Conservation (phyloP, 495 filamentous ascomycete genomes). For the Hypoxylon lienhwacheense region DNA sequence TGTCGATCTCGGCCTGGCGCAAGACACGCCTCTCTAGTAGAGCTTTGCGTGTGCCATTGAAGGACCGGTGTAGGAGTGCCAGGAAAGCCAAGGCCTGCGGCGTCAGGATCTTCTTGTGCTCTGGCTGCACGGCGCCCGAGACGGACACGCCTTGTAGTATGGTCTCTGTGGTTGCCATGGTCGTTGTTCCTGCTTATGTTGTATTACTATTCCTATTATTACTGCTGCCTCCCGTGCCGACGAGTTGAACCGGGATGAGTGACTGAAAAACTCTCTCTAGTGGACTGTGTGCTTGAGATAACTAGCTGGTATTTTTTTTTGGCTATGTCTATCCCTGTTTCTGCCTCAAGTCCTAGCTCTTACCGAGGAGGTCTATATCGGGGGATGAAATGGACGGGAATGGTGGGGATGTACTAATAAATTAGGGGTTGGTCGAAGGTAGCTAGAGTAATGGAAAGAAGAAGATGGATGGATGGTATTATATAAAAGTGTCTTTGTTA, state of each 20-base stretch:
- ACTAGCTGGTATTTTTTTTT: no score
- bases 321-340: not conserved
- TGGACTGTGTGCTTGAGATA: no score
- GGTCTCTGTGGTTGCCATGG: slow-evolving; percentile 69
- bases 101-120: slow-evolving; percentile 86
- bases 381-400: not conserved
- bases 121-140: slow-evolving; percentile 73
- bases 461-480: slow-evolving; percentile 8
- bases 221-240: not conserved
- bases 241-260: no score
- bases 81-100: slow-evolving; percentile 91
- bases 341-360: not conserved
- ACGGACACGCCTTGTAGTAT: slow-evolving; percentile 88
- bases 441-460: not conserved
- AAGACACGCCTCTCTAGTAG: slow-evolving; percentile 82
- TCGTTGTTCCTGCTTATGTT: slow-evolving; percentile 29
- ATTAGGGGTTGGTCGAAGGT: not conserved
- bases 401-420: not conserved
- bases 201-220: not conserved
- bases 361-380: not conserved
- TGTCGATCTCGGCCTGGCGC: slow-evolving; percentile 94
- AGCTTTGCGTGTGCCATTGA: slow-evolving; percentile 86
- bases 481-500: slow-evolving; percentile 21
- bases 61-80: slow-evolving; percentile 89
- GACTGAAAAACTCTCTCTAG: no score